Percentiles rank a stretch among this genome's conserved stretches.
Evolutionary conservation across 1,139 yeast genomes (phyloP).

Genomic region (Zygosaccharomyces pseudobailii): DNA sequence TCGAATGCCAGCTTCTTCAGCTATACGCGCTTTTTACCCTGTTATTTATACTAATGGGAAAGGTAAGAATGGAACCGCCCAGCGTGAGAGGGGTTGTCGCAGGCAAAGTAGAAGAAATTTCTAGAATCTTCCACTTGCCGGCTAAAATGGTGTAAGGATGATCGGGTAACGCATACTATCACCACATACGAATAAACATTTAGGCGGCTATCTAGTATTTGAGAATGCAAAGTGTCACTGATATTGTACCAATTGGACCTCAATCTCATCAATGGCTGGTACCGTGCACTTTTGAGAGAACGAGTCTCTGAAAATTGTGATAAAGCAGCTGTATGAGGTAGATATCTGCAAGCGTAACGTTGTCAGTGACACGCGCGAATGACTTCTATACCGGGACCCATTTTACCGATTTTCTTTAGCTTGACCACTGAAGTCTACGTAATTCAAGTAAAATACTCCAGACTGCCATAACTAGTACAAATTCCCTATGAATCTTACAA

Average conservation of each 20-base stretch:
- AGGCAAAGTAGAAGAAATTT: background rate
- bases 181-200: background rate
- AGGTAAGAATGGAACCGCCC: slow-evolving; percentile 1
- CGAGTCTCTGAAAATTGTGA: no score
- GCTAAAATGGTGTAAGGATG: background rate
- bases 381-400: no score
- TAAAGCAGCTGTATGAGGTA: no score
- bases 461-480: no score
- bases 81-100: slow-evolving; percentile 1
- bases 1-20: background rate
- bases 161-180: background rate
- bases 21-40: background rate
- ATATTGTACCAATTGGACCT: background rate
- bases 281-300: no score
- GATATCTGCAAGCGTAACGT: no score
- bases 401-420: no score
- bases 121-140: background rate
- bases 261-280: no score
- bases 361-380: no score
- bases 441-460: no score
- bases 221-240: background rate
- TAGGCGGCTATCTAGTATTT: background rate
- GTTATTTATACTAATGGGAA: slow-evolving; percentile 1
- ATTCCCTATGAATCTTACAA: no score
- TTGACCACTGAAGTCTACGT: no score